These are phyloP conservation scores for Aphanoascus verrucosus DNA, from an alignment of 2,329 filamentous ascomycete genomes.

Conservation along the genomic window DNA sequence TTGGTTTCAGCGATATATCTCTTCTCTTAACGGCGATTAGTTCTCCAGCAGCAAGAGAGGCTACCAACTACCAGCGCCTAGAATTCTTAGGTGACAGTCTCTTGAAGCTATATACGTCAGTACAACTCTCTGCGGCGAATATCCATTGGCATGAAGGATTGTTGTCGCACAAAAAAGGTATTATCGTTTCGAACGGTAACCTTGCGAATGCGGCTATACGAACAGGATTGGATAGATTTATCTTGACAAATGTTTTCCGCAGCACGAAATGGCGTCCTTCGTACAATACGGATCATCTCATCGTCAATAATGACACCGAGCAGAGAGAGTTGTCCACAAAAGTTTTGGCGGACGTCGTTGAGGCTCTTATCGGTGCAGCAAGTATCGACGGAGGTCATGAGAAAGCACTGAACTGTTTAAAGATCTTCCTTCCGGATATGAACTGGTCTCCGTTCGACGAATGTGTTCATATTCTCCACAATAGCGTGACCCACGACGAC, in stretches of 20 bases:
- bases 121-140: slow-evolving; percentile 53
- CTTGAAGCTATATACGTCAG: slow-evolving; percentile 61
- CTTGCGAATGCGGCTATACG: slow-evolving; percentile 55
- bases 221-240: slow-evolving; percentile 58
- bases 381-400: slow-evolving; percentile 57
- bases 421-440: slow-evolving; percentile 53
- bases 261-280: slow-evolving; percentile 61
- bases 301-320: slow-evolving; percentile 8
- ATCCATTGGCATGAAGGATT: slow-evolving; percentile 65
- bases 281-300: slow-evolving; percentile 42
- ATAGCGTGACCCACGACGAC: slow-evolving; percentile 29
- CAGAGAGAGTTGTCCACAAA: slow-evolving; percentile 56
- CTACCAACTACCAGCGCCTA: slow-evolving; percentile 64
- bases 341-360: slow-evolving; percentile 74
- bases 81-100: slow-evolving; percentile 82
- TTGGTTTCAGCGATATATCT: slow-evolving; percentile 45
- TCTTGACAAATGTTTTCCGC: slow-evolving; percentile 58
- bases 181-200: slow-evolving; percentile 62
- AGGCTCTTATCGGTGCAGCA: slow-evolving; percentile 69
- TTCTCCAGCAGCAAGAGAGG: slow-evolving; percentile 49
- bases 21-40: slow-evolving; percentile 61
- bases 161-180: slow-evolving; percentile 57
- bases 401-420: slow-evolving; percentile 54
- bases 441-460: slow-evolving; percentile 42
- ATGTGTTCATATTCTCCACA: slow-evolving; percentile 38